Percentiles rank a stretch among this genome's conserved stretches.
Evolutionary conservation across 1,139 yeast genomes (phyloP).

Genomic region (Saccharomyces hybrid): DNA sequence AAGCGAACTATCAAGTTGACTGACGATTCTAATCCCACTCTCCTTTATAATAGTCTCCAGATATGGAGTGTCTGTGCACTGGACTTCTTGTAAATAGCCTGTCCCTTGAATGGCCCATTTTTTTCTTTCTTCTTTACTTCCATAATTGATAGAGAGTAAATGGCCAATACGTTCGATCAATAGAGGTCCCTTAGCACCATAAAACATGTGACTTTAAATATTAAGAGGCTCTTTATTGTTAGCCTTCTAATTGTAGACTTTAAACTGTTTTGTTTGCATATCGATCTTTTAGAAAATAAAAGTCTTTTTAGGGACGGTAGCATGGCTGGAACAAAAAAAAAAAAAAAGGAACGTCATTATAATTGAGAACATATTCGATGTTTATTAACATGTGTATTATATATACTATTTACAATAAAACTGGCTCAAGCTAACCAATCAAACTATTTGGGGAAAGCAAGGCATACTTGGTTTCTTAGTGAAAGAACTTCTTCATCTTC

Average conservation of each 20-base stretch:
- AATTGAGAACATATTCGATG: neutral
- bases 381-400: neutral
- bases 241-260: neutral
- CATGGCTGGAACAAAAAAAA: too few relatives aligned
- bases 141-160: constrained; percentile 7
- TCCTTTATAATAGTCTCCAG: constrained; percentile 8
- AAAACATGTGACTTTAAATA: neutral
- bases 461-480: constrained; percentile 9
- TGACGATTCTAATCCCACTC: constrained; percentile 5
- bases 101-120: constrained; percentile 11
- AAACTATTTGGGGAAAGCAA: neutral
- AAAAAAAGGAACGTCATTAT: neutral
- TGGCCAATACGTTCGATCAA: constrained; percentile 15
- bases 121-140: constrained; percentile 7
- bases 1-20: neutral
- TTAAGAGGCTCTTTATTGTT: neutral
- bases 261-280: too few relatives aligned
- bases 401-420: neutral
- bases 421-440: neutral
- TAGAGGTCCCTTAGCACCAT: constrained; percentile 8
- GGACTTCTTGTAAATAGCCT: constrained; percentile 8
- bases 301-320: too few relatives aligned
- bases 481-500: constrained; percentile 53
- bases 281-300: too few relatives aligned
- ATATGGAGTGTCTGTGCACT: constrained; percentile 15